phyloP scores from a whole-genome alignment of 106 monocot genomes.

The Triglochin maritima region DNA sequence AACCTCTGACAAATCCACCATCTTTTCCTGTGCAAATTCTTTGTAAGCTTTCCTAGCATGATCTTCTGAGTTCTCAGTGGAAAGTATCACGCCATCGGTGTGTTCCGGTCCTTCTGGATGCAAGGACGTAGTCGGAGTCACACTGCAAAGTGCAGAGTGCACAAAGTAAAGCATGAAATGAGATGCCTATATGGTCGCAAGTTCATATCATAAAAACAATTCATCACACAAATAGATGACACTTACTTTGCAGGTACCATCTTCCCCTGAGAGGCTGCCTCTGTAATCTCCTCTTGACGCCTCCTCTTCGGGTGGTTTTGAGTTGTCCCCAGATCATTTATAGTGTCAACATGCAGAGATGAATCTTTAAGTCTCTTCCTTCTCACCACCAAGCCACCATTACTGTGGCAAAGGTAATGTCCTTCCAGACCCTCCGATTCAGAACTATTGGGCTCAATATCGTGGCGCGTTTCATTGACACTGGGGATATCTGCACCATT shows the following conservation, averaged over 20 bases:
- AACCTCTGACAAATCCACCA: not conserved
- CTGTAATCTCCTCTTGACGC: constrained; percentile 10
- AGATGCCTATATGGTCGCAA: not conserved
- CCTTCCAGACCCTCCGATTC: not conserved
- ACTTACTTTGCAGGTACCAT: constrained; percentile 2
- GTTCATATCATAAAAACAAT: not conserved
- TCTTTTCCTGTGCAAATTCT: not conserved
- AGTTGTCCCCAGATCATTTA: constrained; percentile 12
- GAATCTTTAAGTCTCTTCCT: constrained; percentile 31
- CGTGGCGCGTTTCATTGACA: not conserved
- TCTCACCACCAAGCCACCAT: constrained; percentile 4
- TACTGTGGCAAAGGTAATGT: constrained; percentile 7
- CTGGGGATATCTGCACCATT: not conserved
- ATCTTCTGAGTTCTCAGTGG: not conserved
- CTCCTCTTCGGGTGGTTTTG: constrained; percentile 21
- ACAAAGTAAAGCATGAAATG: not conserved
- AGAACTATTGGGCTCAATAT: not conserved
- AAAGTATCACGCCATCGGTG: not conserved
- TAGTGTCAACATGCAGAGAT: constrained; percentile 13
- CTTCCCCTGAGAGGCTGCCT: not conserved
- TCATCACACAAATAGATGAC: not conserved
- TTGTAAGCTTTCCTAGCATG: not conserved
- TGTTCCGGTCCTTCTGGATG: not conserved
- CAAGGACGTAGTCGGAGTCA: not conserved
- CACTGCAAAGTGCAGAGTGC: not conserved